Base-by-base conservation (phyloP, 306 rosid species). In the Vigna mungo region DNA sequence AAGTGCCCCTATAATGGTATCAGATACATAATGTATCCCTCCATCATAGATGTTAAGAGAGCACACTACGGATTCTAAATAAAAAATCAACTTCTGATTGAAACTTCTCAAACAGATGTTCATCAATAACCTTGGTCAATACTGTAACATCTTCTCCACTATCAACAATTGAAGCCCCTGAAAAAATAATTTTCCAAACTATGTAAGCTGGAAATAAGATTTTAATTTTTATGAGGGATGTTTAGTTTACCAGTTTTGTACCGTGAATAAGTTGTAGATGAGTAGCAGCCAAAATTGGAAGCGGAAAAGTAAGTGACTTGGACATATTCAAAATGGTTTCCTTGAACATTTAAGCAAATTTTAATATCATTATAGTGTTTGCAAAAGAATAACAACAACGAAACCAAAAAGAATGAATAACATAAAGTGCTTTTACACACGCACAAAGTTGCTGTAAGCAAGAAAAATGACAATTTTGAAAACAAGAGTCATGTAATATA, bases 231-330 rank as follows among this genome's bases (percentile, higher is more conserved):
- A 72, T 14, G 64, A 83, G 56, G 68, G 64, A 61, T 67, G 55
- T 79, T 20, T 62, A 63, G 59, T 72, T 51, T 71, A 60, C 71
- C 68, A 46, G 21, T 18, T 68, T 58, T 55, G 46, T 90, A 94
- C 98, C 98, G 65, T 86, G 91, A 75, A 90, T 78, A 81, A 92
- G 89, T 82, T 92, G 98, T 71, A 92, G 98, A 88, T 88, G 89
- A 75, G 92, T 79, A 80, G 86, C 80, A 72, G 98, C 94, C 88
- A 92, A 81, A 68, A 94, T 94, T 18, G 90, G 98, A 79, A 90
- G 93, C 71, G 98, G 98, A 87, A 92, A 94, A 20, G 87, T 67
- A 60, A 88, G 87, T n/a, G 89, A 86, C 86, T 92, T 92, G 65
- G 96, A 92, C 84, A 75, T 76, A 84, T 83, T 89, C 93, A 94